Percentiles rank a stretch among this genome's conserved stretches.
Evolutionary conservation across 1,139 yeast genomes (phyloP).

Genomic region (Magnusiomyces clavatus): DNA sequence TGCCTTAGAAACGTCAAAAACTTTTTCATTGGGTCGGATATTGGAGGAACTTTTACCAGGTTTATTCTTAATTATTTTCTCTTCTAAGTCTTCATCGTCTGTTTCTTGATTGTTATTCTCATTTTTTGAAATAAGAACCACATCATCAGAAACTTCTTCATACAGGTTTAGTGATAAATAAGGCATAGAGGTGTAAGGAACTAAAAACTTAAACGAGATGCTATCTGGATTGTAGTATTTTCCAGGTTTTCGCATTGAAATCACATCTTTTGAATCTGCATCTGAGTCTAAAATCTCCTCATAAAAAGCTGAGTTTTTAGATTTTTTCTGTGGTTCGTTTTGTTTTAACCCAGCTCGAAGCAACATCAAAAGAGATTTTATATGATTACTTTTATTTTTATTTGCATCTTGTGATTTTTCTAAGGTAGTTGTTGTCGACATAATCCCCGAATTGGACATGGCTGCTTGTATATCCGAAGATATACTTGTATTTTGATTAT

Average conservation of each 20-base stretch:
- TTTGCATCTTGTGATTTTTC: background rate
- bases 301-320: too few species aligned
- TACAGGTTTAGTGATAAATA: constrained; percentile 10
- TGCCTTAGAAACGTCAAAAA: constrained; percentile 11
- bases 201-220: constrained; percentile 5
- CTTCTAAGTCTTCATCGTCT: background rate
- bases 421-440: background rate
- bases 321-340: too few species aligned
- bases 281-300: background rate
- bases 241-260: too few species aligned
- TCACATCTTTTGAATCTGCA: background rate
- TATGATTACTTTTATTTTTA: background rate
- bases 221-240: background rate
- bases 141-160: background rate
- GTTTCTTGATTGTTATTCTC: too few species aligned
- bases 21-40: background rate
- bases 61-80: background rate
- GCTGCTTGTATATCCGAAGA: too few species aligned
- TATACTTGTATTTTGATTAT: too few species aligned
- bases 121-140: too few species aligned
- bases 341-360: background rate
- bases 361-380: constrained; percentile 12
- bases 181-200: constrained; percentile 12
- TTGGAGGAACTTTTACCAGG: background rate
- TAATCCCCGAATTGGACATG: too few species aligned